These are phyloP conservation scores for Mucor irregularis DNA, from an alignment of 371 early-diverging fungal species.

Conservation along the genomic window DNA sequence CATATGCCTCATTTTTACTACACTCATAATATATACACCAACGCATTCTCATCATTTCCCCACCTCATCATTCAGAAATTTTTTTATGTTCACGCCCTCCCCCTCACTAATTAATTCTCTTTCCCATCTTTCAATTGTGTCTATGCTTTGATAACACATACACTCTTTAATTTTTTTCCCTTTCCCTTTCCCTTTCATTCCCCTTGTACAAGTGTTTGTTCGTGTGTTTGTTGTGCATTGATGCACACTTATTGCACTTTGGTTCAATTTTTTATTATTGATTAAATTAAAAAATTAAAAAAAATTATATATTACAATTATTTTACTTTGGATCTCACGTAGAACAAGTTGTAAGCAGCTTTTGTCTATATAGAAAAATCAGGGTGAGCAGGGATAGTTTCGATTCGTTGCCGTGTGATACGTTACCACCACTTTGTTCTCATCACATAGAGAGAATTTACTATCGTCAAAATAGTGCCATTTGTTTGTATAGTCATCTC, in stretches of 20 bases:
- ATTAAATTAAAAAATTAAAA: not conserved
- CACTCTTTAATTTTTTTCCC: not conserved
- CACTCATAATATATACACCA: not conserved
- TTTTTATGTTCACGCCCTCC: not conserved
- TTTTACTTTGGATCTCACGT: slow-evolving; percentile 32
- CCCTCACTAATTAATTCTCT: not conserved
- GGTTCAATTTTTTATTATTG: not conserved
- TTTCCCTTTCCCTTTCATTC: not conserved
- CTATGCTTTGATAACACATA: too few species aligned
- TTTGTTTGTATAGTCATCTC: slow-evolving; percentile 70
- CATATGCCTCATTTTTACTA: not conserved
- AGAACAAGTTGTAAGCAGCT: slow-evolving; percentile 39
- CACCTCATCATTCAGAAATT: not conserved
- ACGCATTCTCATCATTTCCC: not conserved
- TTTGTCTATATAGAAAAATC: slow-evolving; percentile 17
- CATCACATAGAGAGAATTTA: slow-evolving; percentile 67
- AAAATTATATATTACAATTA: slow-evolving; percentile 2
- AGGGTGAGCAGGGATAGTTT: slow-evolving; percentile 9
- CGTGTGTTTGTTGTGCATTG: not conserved
- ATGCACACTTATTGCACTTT: not conserved
- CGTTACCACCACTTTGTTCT: slow-evolving; percentile 63
- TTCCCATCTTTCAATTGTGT: not conserved
- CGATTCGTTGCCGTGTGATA: slow-evolving; percentile 46
- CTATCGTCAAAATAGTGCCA: slow-evolving; percentile 97
- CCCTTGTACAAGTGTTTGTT: slow-evolving; percentile 2